Evolutionary conservation across 257 asterid species (phyloP).

Genomic region (Fraxinus quadrangulata): DNA sequence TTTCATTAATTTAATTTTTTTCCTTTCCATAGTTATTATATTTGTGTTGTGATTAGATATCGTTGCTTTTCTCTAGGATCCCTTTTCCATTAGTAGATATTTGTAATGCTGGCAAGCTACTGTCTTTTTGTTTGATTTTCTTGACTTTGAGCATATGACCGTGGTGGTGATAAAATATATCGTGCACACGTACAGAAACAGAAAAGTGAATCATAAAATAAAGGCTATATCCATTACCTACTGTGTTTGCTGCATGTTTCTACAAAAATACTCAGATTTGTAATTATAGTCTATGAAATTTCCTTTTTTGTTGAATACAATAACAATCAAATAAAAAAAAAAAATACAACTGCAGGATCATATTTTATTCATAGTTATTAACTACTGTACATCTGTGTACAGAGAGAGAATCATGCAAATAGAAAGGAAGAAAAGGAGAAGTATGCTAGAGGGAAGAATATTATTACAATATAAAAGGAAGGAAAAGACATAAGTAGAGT

Average conservation of each 20-base stretch:
- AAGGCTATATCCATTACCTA: background rate
- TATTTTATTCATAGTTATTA: background rate
- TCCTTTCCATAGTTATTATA: background rate
- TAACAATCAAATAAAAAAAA: background rate
- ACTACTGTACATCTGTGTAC: background rate
- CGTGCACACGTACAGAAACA: background rate
- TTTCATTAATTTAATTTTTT: background rate
- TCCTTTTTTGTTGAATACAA: background rate
- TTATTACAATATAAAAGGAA: background rate
- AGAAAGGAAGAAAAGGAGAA: background rate
- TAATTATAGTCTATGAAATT: background rate
- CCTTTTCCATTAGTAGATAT: too few relatives aligned
- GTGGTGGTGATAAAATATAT: too few relatives aligned
- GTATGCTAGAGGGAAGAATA: background rate
- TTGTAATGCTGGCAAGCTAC: too few relatives aligned
- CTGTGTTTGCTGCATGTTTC: background rate
- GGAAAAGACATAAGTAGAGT: background rate
- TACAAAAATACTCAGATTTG: background rate
- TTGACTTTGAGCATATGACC: too few relatives aligned
- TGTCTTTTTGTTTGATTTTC: too few relatives aligned
- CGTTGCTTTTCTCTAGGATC: too few relatives aligned
- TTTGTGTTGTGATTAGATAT: too few relatives aligned
- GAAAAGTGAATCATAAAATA: background rate
- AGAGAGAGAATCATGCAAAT: background rate
- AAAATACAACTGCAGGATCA: background rate